Conservation (phyloP, 257 asterid genomes). For the Paulownia fortunei region DNA sequence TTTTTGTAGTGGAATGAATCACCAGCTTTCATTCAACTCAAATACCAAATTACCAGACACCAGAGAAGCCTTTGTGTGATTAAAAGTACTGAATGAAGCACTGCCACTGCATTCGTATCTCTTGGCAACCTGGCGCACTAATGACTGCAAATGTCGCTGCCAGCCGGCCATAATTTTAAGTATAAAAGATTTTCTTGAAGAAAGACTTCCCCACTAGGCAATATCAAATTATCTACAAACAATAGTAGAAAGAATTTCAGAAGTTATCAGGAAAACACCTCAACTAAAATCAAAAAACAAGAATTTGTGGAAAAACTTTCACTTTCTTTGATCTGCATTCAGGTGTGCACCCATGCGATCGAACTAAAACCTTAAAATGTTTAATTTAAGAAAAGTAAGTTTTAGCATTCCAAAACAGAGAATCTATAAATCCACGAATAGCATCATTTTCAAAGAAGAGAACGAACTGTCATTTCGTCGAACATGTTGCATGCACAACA, state of each 20-base stretch:
- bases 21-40: neutral
- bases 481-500: slow-evolving; percentile 30
- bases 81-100: slow-evolving; percentile 49
- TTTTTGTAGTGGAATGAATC: neutral
- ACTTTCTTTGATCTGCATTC: neutral
- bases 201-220: slow-evolving; percentile 12
- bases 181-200: slow-evolving; percentile 3
- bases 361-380: neutral
- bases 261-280: neutral
- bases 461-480: slow-evolving; percentile 43
- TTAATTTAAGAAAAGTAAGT: neutral
- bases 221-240: slow-evolving; percentile 17
- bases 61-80: slow-evolving; percentile 60
- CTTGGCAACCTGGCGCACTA: slow-evolving; percentile 64
- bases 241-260: neutral
- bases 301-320: neutral
- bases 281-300: neutral
- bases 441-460: neutral
- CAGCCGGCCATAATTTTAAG: slow-evolving; percentile 66
- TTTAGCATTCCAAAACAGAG: neutral
- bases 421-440: neutral
- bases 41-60: slow-evolving; percentile 53
- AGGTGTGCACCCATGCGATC: neutral
- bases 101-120: slow-evolving; percentile 50
- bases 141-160: slow-evolving; percentile 72